Percentiles rank a stretch among this genome's conserved stretches.
Evolutionary conservation across 257 asterid genomes (phyloP).

Genomic region (Ilex aquifolium): DNA sequence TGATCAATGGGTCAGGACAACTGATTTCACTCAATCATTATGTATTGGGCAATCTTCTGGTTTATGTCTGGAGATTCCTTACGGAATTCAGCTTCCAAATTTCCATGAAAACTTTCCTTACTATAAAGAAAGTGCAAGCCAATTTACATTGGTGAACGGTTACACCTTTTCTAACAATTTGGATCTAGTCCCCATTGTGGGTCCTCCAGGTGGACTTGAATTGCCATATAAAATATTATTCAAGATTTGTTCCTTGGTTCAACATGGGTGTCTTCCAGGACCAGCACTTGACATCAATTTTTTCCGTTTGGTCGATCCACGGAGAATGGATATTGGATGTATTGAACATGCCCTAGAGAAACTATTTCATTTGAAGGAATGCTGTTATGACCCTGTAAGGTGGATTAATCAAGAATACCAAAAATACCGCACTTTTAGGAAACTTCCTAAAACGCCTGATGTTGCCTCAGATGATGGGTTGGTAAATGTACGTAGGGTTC

Average conservation of each 20-base stretch:
- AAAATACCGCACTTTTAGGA: conserved; percentile 25
- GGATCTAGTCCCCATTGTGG: conserved; percentile 61
- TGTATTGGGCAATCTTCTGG: conserved; percentile 84
- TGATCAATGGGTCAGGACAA: conserved; percentile 86
- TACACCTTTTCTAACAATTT: conserved; percentile 31
- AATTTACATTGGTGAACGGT: conserved; percentile 32
- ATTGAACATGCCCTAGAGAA: conserved; percentile 71
- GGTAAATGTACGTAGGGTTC: conserved; percentile 74
- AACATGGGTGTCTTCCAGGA: conserved; percentile 78
- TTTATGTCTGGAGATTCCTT: conserved; percentile 59
- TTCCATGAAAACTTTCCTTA: conserved; percentile 45
- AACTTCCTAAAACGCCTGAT: conserved; percentile 54
- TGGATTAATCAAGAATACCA: conserved; percentile 59
- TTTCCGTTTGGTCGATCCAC: conserved; percentile 51
- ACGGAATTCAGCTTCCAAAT: conserved; percentile 47
- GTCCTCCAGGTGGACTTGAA: conserved; percentile 34
- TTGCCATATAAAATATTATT: conserved; percentile 63
- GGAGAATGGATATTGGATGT: conserved; percentile 14
- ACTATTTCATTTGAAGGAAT: conserved; percentile 49
- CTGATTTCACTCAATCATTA: conserved; percentile 51
- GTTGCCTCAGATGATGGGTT: conserved; percentile 60
- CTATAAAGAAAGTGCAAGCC: conserved; percentile 42
- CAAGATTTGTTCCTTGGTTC: conserved; percentile 62
- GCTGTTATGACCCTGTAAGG: conserved; percentile 69
- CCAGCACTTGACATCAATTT: conserved; percentile 44